phyloP scores from a whole-genome alignment of 371 early-diverging fungal species.

The Mortierella sp. region DNA sequence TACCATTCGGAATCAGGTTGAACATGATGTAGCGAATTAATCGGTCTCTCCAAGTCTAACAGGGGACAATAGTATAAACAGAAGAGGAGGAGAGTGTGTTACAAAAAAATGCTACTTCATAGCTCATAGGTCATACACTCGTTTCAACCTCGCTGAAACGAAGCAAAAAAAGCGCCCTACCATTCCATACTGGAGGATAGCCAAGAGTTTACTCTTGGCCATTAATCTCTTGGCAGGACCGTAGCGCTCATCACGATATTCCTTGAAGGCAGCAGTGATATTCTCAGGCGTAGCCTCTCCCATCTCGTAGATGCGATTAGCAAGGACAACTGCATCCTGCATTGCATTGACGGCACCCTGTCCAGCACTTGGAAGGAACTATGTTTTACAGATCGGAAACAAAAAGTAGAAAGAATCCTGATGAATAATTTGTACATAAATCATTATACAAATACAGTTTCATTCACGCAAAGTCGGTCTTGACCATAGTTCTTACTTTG shows the following conservation, averaged over 20 bases:
- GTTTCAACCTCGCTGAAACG: too few relatives aligned
- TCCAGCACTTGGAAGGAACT: slow-evolving; percentile 8
- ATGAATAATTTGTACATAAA: too few relatives aligned
- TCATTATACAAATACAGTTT: too few relatives aligned
- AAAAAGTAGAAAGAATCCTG: too few relatives aligned
- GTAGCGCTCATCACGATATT: slow-evolving; percentile 5
- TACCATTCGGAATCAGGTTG: slow-evolving; percentile 21
- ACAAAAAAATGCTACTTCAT: too few relatives aligned
- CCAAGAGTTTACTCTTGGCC: slow-evolving; percentile 15
- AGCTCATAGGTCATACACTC: too few relatives aligned
- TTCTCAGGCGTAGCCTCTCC: not conserved
- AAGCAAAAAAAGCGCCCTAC: not conserved
- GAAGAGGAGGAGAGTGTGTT: not conserved
- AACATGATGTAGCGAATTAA: slow-evolving; percentile 13
- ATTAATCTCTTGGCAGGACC: not conserved
- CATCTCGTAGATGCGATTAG: slow-evolving; percentile 19
- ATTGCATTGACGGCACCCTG: slow-evolving; percentile 25
- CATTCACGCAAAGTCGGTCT: too few relatives aligned
- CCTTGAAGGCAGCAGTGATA: not conserved
- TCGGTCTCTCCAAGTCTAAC: slow-evolving; percentile 26
- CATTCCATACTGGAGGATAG: not conserved
- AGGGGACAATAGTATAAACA: too few relatives aligned
- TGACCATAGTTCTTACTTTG: too few relatives aligned
- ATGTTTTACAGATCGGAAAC: not conserved
- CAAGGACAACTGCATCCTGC: slow-evolving; percentile 24